These are phyloP conservation scores for Bacidia gigantensis DNA, from an alignment of 495 filamentous ascomycete species.

Conservation along the genomic window DNA sequence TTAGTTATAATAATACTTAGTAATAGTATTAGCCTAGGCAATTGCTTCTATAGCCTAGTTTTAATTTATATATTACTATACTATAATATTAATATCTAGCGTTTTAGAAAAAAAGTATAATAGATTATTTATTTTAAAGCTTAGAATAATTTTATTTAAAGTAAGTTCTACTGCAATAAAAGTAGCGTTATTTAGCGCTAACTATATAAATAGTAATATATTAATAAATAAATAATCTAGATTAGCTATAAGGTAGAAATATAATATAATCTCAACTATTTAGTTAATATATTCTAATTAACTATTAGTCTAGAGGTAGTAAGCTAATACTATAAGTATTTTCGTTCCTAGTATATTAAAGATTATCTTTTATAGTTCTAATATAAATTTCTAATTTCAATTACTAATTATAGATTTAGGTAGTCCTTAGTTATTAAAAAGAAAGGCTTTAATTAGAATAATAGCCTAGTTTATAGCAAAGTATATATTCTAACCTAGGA, in stretches of 20 bases:
- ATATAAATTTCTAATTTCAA: not conserved
- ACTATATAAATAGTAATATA: not conserved
- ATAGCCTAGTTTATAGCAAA: not conserved
- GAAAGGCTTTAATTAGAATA: not conserved
- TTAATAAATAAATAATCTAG: not conserved
- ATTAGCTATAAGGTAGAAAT: not conserved
- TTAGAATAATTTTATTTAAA: not conserved
- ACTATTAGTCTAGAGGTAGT: not conserved
- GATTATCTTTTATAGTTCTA: not conserved
- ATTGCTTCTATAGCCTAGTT: not conserved
- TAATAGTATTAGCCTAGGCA: not conserved
- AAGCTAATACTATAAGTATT: not conserved
- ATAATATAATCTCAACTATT: not conserved
- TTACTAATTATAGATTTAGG: not conserved
- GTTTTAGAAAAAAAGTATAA: not conserved
- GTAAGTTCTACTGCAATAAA: not conserved
- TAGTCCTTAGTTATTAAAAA: not conserved
- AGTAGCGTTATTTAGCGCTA: not conserved
- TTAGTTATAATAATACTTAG: not conserved
- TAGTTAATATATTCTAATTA: not conserved
- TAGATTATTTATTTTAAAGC: not conserved
- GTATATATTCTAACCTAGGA: not conserved
- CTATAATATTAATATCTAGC: not conserved
- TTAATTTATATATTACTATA: not conserved
- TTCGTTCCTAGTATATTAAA: not conserved